Percentiles rank a stretch among this genome's conserved stretches.
Conservation (phyloP, 306 rosid species). For the Cucurbita ficifolia region DNA sequence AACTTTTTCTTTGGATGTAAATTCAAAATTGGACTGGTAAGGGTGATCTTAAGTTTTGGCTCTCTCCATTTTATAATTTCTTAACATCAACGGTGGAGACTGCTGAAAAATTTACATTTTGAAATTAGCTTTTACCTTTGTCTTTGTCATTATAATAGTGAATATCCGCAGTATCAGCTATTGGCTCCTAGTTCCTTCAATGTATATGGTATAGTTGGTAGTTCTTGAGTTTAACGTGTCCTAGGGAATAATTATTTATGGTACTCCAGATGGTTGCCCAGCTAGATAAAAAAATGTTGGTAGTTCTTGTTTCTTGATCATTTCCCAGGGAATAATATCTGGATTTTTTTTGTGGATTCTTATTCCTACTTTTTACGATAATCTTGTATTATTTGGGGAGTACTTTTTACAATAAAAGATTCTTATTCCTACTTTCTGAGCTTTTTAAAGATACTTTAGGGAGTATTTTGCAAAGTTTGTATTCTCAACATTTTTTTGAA, state of each 20-base stretch:
- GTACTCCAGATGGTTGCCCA: neutral
- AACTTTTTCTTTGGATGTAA: conserved; percentile 80
- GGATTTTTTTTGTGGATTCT: neutral
- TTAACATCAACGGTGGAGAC: neutral
- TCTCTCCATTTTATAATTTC: neutral
- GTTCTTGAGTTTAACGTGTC: neutral
- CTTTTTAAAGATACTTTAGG: neutral
- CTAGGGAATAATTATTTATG: neutral
- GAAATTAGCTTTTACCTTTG: neutral
- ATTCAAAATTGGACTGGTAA: conserved; percentile 92
- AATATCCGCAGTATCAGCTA: neutral
- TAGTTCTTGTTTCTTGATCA: neutral
- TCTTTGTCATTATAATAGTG: neutral
- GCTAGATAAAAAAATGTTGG: neutral
- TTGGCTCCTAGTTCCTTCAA: neutral
- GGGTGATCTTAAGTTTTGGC: neutral
- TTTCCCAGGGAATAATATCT: neutral
- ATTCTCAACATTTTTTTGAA: neutral
- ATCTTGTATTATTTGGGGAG: neutral
- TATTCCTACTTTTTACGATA: neutral
- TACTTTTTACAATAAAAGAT: too few relatives aligned
- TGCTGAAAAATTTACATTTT: neutral
- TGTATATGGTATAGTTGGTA: neutral
- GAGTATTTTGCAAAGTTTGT: neutral
- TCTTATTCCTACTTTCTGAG: neutral